Base-by-base conservation (phyloP, 2,329 filamentous ascomycete species). In the Phialemoniopsis sp. region DNA sequence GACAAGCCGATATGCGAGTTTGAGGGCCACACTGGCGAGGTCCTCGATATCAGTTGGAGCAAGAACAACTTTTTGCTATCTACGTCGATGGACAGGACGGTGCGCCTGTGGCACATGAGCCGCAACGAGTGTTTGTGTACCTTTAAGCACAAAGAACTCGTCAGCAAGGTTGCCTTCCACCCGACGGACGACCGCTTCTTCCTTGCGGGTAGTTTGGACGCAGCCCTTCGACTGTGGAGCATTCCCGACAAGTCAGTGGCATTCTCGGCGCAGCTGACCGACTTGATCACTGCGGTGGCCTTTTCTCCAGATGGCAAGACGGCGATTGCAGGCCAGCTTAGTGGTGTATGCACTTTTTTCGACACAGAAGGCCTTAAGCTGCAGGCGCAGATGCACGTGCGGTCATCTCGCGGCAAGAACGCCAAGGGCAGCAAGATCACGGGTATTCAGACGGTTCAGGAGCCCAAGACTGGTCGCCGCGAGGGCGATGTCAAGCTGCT, bases 51-150 rank as follows among this genome's bases (percentile, higher is more conserved):
- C 43, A 95, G 88, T 59, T 98, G 93, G 93, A 97, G 91, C 68
- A 98, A 97, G 72, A 98, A 98, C 63, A 95, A 95, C 59, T 98
- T 98, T 51, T 64, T 98, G 19, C 72, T 98, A 13, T 96, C 91
- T 4, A 94, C 90, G 0, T 95, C 90, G 0, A 96, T 97, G 89
- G 93, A 98, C 59, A 96, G 96, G 68, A 95, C 90, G 0, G 93
- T 98, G 12, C 79, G 89, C 13, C 63, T 98, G 35, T 98, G 93
- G 91, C 93, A 98, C 62, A 74, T 93, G 46, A 91, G 80, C 56
- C 76, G 91, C 38, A 63, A 75, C 4, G 90, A 97, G 54, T 96
- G 89, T 53, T 71, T 98, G 1, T 95, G 89, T 61, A 89, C 86
- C 3, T 98, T 97, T 66, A 88, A 90, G 53, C 93, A 97, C 62